Conservation (phyloP, 306 rosid species). For the Cucurbita argyrosperma region DNA sequence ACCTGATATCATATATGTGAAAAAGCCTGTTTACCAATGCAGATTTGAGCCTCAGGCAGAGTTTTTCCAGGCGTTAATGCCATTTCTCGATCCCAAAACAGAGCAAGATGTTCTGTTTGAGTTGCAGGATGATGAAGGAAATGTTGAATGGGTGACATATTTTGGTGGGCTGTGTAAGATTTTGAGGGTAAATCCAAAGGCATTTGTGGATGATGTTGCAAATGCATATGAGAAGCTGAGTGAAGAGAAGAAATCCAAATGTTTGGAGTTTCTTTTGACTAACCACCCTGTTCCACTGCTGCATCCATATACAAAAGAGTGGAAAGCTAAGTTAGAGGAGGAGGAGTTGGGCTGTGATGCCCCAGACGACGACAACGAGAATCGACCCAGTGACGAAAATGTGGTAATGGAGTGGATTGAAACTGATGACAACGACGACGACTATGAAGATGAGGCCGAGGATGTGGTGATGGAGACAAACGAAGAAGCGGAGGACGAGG, state of each 20-base stretch:
- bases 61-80: constrained; percentile 43
- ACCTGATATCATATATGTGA: constrained; percentile 78
- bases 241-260: constrained; percentile 68
- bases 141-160: constrained; percentile 57
- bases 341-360: constrained; percentile 92
- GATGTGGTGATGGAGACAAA: constrained; percentile 28
- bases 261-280: constrained; percentile 58
- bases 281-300: constrained; percentile 66
- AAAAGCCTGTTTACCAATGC: constrained; percentile 66
- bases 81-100: constrained; percentile 59
- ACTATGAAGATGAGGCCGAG: constrained; percentile 9
- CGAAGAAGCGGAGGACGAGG: constrained; percentile 18
- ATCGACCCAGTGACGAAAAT: constrained; percentile 19
- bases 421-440: constrained; percentile 22
- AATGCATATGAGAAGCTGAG: constrained; percentile 62
- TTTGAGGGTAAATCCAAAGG: constrained; percentile 61
- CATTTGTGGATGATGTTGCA: constrained; percentile 87
- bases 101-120: constrained; percentile 50
- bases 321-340: constrained; percentile 95
- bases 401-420: constrained; percentile 79
- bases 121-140: constrained; percentile 56
- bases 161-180: constrained; percentile 80
- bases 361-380: constrained; percentile 57
- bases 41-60: constrained; percentile 81
- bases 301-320: constrained; percentile 89